Conservation (phyloP, 139 green algal genomes). For the Chlorella vulgaris region DNA sequence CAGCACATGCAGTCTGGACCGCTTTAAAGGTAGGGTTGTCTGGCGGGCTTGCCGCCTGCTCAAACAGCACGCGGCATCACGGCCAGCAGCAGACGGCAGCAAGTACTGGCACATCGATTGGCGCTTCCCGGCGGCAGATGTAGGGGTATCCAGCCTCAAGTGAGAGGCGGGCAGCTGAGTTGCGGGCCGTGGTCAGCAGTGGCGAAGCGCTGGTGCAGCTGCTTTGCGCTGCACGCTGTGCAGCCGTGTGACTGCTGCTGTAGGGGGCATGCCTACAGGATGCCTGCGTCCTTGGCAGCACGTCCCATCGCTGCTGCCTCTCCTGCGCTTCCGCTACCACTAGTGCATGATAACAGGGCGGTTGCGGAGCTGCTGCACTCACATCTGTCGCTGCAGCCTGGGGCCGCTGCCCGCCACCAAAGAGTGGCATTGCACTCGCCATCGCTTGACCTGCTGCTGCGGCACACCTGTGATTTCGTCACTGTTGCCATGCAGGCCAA, state of each 20-base stretch:
- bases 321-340: too few relatives aligned
- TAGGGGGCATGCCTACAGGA: too few relatives aligned
- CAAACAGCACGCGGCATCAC: constrained; percentile 50
- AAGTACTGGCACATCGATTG: constrained; percentile 48
- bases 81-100: constrained; percentile 30
- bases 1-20: constrained; percentile 52
- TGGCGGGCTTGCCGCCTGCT: constrained; percentile 32
- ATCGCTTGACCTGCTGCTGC: too few relatives aligned
- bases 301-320: too few relatives aligned
- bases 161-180: background rate
- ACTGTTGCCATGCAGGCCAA: constrained; percentile 38
- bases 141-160: background rate
- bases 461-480: too few relatives aligned
- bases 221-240: background rate
- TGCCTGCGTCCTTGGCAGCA: too few relatives aligned
- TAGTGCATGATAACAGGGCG: constrained; percentile 23
- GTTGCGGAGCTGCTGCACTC: constrained; percentile 14
- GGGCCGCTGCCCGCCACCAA: constrained; percentile 18
- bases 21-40: constrained; percentile 49
- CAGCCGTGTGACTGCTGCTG: too few relatives aligned
- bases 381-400: constrained; percentile 26
- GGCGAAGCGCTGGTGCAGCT: background rate
- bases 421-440: too few relatives aligned
- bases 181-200: background rate
- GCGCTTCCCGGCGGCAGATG: constrained; percentile 27